Evolutionary conservation across 495 filamentous ascomycete genomes (phyloP), one percentile per base, ranked within the genome.

Genomic region (Clohesyomyces aquaticus): DNA sequence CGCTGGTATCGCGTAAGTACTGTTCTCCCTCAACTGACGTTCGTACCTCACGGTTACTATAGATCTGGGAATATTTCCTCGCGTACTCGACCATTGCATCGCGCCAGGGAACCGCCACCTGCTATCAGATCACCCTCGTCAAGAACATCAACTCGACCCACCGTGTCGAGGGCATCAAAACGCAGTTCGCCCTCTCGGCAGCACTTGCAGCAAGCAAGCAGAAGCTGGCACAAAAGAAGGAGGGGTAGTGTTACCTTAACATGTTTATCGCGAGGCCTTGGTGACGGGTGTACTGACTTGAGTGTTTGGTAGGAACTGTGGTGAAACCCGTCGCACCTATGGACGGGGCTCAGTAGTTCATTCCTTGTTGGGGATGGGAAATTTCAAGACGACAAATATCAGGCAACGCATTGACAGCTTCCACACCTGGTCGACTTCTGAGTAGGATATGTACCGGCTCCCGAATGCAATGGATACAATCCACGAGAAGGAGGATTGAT

Each of bases 51-150:
- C 27, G 16, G 19, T 6, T 48, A 25, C 3, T 62, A 57, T 28
- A 96, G 92, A 95, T 98, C 75, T 98, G 94, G 94, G 93, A 98
- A 75, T 97, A 86, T 81, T 98, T 98, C 87, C 87, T 98, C 66
- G 91, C 95, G 54, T 88, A 85, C 71, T 91, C 91, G 2, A 96
- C 91, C 71, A 98, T 98, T 77, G 86, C 88, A 74, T 92, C 93
- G 27, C 88, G 94, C 70, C 94, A 98, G 78, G 94, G 94, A 61
- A 82, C 81, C 68, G 95, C 94, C 51, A 93, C 92, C 45, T 98
- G 95, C 84, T 98, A 88, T 81, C 95, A 98, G 80, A 92, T 98
- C 75, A 89, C 85, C 18, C 77, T 95, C 51, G 91, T 96, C 76
- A 98, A 98, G 88, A 98, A 98, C 78, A 83, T 97, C 80, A 98